These are phyloP conservation scores for Samsoniella hepiali DNA, from an alignment of 2,329 filamentous ascomycete genomes.

Conservation along the genomic window DNA sequence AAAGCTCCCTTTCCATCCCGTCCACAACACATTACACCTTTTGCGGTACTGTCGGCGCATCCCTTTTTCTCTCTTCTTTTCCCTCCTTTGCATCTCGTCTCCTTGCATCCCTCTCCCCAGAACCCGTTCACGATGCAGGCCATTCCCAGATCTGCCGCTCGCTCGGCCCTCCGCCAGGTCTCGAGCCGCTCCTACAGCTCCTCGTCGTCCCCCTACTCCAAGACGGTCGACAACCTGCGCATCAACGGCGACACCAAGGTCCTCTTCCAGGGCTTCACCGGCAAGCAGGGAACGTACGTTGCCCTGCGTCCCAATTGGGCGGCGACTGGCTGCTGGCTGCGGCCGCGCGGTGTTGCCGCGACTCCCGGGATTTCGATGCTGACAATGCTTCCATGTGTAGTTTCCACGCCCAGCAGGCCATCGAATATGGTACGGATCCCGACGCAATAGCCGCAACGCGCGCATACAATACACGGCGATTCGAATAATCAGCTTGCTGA, in stretches of 20 bases:
- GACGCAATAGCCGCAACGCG: not conserved
- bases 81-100: conserved; percentile 10
- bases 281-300: conserved; percentile 89
- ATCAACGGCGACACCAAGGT: conserved; percentile 94
- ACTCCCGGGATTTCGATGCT: not conserved
- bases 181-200: conserved; percentile 73
- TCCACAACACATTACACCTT: conserved; percentile 3
- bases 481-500: not conserved
- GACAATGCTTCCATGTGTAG: conserved; percentile 43
- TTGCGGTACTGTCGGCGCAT: not conserved
- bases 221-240: conserved; percentile 80
- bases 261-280: conserved; percentile 95
- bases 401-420: conserved; percentile 96
- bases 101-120: not conserved
- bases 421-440: conserved; percentile 82
- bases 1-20: conserved; percentile 17
- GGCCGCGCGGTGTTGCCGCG: not conserved
- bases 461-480: not conserved
- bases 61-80: conserved; percentile 19
- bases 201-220: conserved; percentile 63
- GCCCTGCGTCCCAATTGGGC: not conserved
- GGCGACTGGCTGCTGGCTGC: not conserved
- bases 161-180: conserved; percentile 62
- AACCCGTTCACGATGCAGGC: conserved; percentile 69
- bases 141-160: conserved; percentile 66